Conservation (phyloP, 148 eudicot species). For the Rhododendron ferrugineum region DNA sequence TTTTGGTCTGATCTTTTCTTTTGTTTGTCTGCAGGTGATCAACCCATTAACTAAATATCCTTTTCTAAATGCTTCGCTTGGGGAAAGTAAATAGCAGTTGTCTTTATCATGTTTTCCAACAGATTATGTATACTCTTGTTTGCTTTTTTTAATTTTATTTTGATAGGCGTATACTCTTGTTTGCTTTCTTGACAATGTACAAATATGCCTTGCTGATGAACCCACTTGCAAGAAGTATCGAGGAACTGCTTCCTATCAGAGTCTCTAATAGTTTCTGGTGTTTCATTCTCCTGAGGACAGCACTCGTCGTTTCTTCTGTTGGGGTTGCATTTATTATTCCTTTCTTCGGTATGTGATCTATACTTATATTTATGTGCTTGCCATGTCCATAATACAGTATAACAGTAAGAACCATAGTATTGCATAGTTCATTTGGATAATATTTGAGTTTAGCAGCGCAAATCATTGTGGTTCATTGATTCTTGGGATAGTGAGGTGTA, state of each 20-base stretch:
- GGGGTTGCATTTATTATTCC: slow-evolving; percentile 70
- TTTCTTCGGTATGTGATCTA: slow-evolving; percentile 62
- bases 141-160: neutral
- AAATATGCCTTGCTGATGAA: slow-evolving; percentile 22
- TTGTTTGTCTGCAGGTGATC: slow-evolving; percentile 8
- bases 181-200: slow-evolving; percentile 8
- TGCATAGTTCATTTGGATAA: neutral
- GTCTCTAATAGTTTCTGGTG: slow-evolving; percentile 43
- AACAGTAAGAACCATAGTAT: no score
- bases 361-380: neutral
- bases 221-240: slow-evolving; percentile 87
- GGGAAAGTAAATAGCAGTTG: neutral
- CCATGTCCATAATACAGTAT: no score
- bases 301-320: slow-evolving; percentile 70
- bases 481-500: no score
- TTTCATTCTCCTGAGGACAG: slow-evolving; percentile 72
- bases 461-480: no score
- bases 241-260: slow-evolving; percentile 77
- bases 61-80: neutral
- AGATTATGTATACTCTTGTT: neutral
- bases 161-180: no score
- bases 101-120: neutral
- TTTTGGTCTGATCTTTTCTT: neutral
- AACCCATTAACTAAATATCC: slow-evolving; percentile 16
- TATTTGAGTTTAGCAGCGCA: no score